These are phyloP conservation scores for Spiraea crenata DNA, from an alignment of 331 rosid genomes.

Conservation along the genomic window DNA sequence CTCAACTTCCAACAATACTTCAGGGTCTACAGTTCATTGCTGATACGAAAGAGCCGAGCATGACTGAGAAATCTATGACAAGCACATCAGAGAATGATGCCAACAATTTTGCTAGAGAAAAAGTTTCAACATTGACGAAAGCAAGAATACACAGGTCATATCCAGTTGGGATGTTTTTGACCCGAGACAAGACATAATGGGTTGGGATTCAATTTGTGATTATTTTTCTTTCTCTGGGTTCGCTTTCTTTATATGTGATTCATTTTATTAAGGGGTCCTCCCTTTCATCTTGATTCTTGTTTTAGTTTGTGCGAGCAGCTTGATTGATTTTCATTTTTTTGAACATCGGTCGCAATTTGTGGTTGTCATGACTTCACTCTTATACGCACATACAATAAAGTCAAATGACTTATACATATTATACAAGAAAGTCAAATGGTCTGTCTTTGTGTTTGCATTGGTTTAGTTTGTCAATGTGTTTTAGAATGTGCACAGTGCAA, in stretches of 20 bases:
- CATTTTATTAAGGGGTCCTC: neutral
- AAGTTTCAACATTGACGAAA: conserved; percentile 26
- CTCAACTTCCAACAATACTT: neutral
- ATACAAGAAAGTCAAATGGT: neutral
- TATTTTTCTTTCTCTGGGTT: neutral
- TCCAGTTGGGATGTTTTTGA: conserved; percentile 54
- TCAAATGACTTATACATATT: neutral
- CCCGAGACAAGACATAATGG: conserved; percentile 36
- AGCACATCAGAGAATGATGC: conserved; percentile 29
- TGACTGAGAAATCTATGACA: conserved; percentile 25
- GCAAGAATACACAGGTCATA: conserved; percentile 66
- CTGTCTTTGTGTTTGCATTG: neutral
- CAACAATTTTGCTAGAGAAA: conserved; percentile 28
- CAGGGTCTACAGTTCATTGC: conserved; percentile 83
- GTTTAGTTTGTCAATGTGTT: neutral
- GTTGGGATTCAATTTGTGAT: conserved; percentile 31
- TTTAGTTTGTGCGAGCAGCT: neutral
- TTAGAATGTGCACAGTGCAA: too few species aligned
- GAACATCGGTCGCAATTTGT: neutral
- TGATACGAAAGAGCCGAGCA: conserved; percentile 36
- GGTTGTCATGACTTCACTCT: neutral
- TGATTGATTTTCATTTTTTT: neutral
- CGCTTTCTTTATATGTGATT: neutral
- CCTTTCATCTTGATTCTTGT: conserved; percentile 12
- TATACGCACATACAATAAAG: conserved; percentile 3